Conservation (phyloP, 1,284 basidiomycete species). For the Ganoderma resinaceum region DNA sequence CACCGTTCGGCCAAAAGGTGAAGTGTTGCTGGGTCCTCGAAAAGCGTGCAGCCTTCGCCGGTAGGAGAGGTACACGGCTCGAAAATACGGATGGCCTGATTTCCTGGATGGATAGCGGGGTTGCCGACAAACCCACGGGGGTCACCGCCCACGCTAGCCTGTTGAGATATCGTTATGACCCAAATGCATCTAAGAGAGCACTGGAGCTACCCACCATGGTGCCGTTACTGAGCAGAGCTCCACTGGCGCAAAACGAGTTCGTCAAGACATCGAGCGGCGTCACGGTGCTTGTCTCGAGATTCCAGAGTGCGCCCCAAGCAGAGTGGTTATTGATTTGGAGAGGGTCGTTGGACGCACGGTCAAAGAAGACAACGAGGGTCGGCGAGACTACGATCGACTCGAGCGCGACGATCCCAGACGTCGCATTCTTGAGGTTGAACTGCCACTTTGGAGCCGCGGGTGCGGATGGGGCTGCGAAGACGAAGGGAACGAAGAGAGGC, state of each 20-base stretch:
- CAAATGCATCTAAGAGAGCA: background rate
- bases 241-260: slow-evolving; percentile 74
- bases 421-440: slow-evolving; percentile 43
- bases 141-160: slow-evolving; percentile 54
- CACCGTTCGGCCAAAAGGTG: slow-evolving; percentile 47
- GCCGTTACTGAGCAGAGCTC: slow-evolving; percentile 58
- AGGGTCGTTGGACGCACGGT: slow-evolving; percentile 57
- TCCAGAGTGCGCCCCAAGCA: slow-evolving; percentile 68
- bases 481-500: slow-evolving; percentile 11
- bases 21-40: slow-evolving; percentile 47
- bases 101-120: slow-evolving; percentile 30
- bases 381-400: slow-evolving; percentile 56
- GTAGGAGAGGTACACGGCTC: slow-evolving; percentile 45
- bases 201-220: slow-evolving; percentile 45
- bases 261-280: slow-evolving; percentile 67
- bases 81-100: slow-evolving; percentile 45
- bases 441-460: slow-evolving; percentile 31
- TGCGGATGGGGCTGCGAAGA: slow-evolving; percentile 22
- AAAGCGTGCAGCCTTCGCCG: slow-evolving; percentile 47
- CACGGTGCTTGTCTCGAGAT: slow-evolving; percentile 50
- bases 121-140: slow-evolving; percentile 49
- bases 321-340: slow-evolving; percentile 65
- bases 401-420: slow-evolving; percentile 55
- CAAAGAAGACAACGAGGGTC: slow-evolving; percentile 53
- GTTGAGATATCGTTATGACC: background rate